These are phyloP conservation scores for Grosmannia clavigera DNA, from an alignment of 2,329 filamentous ascomycete genomes.

Conservation along the genomic window DNA sequence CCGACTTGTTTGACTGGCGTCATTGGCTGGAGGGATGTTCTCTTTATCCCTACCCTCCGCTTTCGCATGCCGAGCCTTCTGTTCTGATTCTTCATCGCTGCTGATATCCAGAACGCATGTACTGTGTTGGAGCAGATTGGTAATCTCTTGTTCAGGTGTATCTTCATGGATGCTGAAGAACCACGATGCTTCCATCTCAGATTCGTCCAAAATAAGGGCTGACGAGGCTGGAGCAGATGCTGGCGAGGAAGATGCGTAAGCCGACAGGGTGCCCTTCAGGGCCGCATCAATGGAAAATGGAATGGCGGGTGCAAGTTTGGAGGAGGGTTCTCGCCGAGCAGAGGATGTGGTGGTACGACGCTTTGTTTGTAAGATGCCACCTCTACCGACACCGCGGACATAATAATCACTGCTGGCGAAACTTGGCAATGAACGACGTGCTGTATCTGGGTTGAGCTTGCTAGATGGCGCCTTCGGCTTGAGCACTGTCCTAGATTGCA, in stretches of 20 bases:
- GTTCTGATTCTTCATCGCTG: slow-evolving; percentile 66
- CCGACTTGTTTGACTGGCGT: slow-evolving; percentile 44
- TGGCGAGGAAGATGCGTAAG: slow-evolving; percentile 36
- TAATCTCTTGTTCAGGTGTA: slow-evolving; percentile 77
- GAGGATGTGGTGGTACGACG: slow-evolving; percentile 50
- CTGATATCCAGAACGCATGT: slow-evolving; percentile 80
- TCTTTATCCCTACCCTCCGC: slow-evolving; percentile 70
- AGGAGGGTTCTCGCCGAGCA: slow-evolving; percentile 57
- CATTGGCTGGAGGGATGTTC: slow-evolving; percentile 68
- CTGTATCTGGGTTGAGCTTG: slow-evolving; percentile 27
- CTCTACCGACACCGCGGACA: slow-evolving; percentile 40
- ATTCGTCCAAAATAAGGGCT: slow-evolving; percentile 25
- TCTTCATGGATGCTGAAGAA: slow-evolving; percentile 94
- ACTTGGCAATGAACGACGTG: not conserved
- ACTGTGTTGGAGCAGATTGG: slow-evolving; percentile 84
- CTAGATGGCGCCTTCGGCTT: slow-evolving; percentile 40
- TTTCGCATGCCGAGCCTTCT: slow-evolving; percentile 36
- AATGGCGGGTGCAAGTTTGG: slow-evolving; percentile 36
- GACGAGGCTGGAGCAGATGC: slow-evolving; percentile 9
- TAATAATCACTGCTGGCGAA: slow-evolving; percentile 24
- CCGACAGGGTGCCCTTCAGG: slow-evolving; percentile 60
- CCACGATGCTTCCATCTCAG: slow-evolving; percentile 55
- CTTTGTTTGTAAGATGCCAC: slow-evolving; percentile 55
- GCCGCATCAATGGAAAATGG: slow-evolving; percentile 81
- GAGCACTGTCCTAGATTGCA: slow-evolving; percentile 32